Evolutionary conservation across 495 filamentous ascomycete genomes (phyloP).

Genomic region (Chaetomium tenue): DNA sequence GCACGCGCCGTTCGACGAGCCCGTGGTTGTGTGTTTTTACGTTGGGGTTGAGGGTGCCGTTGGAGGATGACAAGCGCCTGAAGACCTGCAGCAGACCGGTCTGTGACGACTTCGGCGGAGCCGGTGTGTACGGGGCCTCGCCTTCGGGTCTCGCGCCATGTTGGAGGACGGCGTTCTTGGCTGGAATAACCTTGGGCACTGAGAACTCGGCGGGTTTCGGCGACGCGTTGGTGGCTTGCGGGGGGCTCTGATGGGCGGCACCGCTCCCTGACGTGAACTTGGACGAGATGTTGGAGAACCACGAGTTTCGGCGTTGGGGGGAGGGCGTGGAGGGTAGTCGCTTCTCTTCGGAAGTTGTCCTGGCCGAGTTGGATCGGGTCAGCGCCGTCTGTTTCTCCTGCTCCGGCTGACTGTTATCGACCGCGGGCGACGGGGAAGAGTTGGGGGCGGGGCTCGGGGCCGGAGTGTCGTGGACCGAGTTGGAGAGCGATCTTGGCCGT

Average conservation of each 20-base stretch:
- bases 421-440: constrained; percentile 4
- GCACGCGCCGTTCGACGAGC: constrained; percentile 69
- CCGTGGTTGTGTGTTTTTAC: constrained; percentile 49
- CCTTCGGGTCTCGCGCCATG: constrained; percentile 50
- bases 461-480: constrained; percentile 24
- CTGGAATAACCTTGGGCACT: constrained; percentile 52
- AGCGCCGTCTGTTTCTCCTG: constrained; percentile 26
- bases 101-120: constrained; percentile 61
- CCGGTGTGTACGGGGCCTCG: constrained; percentile 62
- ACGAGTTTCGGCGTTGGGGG: constrained; percentile 66
- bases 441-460: constrained; percentile 15
- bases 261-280: constrained; percentile 75
- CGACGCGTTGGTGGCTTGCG: constrained; percentile 41
- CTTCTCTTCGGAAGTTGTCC: constrained; percentile 28
- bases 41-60: constrained; percentile 43
- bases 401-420: constrained; percentile 21
- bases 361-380: constrained; percentile 35
- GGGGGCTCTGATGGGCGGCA: constrained; percentile 45
- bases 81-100: constrained; percentile 79
- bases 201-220: constrained; percentile 57
- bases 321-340: constrained; percentile 13
- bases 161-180: constrained; percentile 54
- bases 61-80: constrained; percentile 74
- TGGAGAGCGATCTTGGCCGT: constrained; percentile 29
- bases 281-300: constrained; percentile 88